Evolutionary conservation across 768 basidiomycete genomes (phyloP).

Genomic region (Podaxis pistillaris): DNA sequence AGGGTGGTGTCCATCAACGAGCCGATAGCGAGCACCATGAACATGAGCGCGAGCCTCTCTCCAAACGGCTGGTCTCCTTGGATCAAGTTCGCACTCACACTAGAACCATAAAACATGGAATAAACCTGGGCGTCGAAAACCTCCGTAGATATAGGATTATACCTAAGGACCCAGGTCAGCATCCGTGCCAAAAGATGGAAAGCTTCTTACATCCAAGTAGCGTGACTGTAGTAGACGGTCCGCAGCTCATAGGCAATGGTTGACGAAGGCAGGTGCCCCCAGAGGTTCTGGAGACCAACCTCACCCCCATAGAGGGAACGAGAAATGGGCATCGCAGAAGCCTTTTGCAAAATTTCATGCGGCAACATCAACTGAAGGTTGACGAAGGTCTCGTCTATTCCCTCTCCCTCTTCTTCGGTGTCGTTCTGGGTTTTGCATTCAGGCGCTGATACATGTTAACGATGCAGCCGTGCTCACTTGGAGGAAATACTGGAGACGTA

Average conservation of each 20-base stretch:
- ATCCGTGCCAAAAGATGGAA: not conserved
- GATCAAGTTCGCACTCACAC: slow-evolving; percentile 35
- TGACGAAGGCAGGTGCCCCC: slow-evolving; percentile 68
- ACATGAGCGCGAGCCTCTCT: slow-evolving; percentile 62
- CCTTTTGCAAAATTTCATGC: slow-evolving; percentile 58
- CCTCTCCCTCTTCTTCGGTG: slow-evolving; percentile 42
- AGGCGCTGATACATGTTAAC: slow-evolving; percentile 50
- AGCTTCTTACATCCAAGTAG: slow-evolving; percentile 60
- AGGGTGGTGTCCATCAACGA: slow-evolving; percentile 55
- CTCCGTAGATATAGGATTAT: slow-evolving; percentile 60
- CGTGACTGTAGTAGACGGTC: slow-evolving; percentile 60
- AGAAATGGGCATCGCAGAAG: slow-evolving; percentile 64
- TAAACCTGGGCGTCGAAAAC: slow-evolving; percentile 62
- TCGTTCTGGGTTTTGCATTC: slow-evolving; percentile 32
- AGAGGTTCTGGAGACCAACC: slow-evolving; percentile 56
- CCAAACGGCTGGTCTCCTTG: slow-evolving; percentile 48
- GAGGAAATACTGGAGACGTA: slow-evolving; percentile 57
- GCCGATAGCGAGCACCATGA: slow-evolving; percentile 65
- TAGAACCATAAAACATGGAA: slow-evolving; percentile 47
- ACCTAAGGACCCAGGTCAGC: slow-evolving; percentile 38
- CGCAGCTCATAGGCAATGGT: slow-evolving; percentile 59
- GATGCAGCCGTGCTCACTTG: slow-evolving; percentile 44
- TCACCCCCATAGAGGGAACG: slow-evolving; percentile 36
- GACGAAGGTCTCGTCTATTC: slow-evolving; percentile 36
- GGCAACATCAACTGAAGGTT: slow-evolving; percentile 56